Evolutionary conservation across 768 basidiomycete species (phyloP), one percentile per base, ranked within the genome.

Genomic region (Termitomyces heimii): DNA sequence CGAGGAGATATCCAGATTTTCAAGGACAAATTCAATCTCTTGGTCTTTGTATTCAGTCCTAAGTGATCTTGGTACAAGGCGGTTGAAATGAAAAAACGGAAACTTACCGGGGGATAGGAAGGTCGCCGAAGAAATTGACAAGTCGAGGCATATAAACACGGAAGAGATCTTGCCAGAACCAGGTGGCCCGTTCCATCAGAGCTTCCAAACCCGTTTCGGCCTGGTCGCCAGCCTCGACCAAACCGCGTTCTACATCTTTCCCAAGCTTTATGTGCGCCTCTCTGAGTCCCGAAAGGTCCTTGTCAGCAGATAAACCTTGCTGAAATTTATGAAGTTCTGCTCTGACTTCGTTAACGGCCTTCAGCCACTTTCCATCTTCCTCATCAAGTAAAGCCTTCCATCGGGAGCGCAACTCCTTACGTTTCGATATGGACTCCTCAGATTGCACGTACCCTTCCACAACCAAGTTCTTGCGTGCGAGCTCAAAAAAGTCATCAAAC

Each of bases 141-240:
- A 82, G 34, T 9, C 79, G 78, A 16, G 90, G 91, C 0, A 88
- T 67, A 64, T 92, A 92, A 16, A 92, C 86, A 63, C 86, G 88
- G 75, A 90, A 85, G 7, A 92, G 58, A 59, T 94, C 92, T 67
- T 86, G 81, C 86, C 85, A 89, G 71, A 89, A 82, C 88, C 88
- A 90, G 1, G 84, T 79, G 5, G 81, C 78, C 46, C 84, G 79
- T 54, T 87, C 84, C 60, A 85, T 64, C 4, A 80, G 77, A 10
- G 77, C 77, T 64, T 84, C 77, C 44, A 84, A 44, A 6, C 78
- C 77, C 0, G 73, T 72, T 61, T 72, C 61, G 8, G 77, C 69
- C 59, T 76, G 66, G 35, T 71, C 65, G 5, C 76, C 62, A 7
- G 67, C 71, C 26, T 70, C 69, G 22, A 64, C 73, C 47, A 72